Evolutionary conservation across 768 basidiomycete species (phyloP).

Genomic region (Gymnopilus junonius): DNA sequence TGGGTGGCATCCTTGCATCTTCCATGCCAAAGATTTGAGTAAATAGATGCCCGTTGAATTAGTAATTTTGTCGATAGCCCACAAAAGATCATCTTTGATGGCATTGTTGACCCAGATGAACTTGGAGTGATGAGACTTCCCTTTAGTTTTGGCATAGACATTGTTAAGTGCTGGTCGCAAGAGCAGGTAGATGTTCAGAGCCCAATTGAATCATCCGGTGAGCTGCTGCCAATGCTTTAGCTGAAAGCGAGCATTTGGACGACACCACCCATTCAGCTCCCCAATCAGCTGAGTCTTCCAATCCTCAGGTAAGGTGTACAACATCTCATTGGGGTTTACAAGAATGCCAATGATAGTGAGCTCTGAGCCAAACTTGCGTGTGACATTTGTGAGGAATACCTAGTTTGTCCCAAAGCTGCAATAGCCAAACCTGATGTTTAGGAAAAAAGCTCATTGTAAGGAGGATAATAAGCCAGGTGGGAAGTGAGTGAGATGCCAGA

Average conservation of each 20-base stretch:
- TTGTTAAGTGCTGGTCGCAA: conserved; percentile 35
- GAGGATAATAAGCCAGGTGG: conserved; percentile 26
- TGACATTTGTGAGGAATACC: conserved; percentile 40
- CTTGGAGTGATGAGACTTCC: conserved; percentile 17
- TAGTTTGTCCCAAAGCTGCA: conserved; percentile 42
- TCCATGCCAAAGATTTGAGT: conserved; percentile 22
- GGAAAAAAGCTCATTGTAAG: conserved; percentile 18
- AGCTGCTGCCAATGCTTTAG: conserved; percentile 26
- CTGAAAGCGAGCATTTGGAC: not conserved
- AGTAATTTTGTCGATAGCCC: conserved; percentile 34
- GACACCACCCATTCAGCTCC: not conserved
- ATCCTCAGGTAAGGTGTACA: conserved; percentile 27
- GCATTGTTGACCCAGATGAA: conserved; percentile 32
- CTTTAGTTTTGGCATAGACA: conserved; percentile 39
- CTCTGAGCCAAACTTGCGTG: conserved; percentile 39
- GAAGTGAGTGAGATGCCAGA: conserved; percentile 23
- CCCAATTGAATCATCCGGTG: conserved; percentile 44
- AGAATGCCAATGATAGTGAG: conserved; percentile 44
- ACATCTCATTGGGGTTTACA: conserved; percentile 36
- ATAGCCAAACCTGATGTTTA: conserved; percentile 33
- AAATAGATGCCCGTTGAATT: conserved; percentile 25
- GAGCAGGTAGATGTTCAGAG: conserved; percentile 41
- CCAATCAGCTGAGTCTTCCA: not conserved
- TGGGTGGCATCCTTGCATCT: not conserved
- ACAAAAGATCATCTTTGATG: conserved; percentile 31